Percentiles rank a stretch among this genome's conserved stretches.
Conservation (phyloP, 2,329 filamentous ascomycete genomes). For the Penicillium expansum region DNA sequence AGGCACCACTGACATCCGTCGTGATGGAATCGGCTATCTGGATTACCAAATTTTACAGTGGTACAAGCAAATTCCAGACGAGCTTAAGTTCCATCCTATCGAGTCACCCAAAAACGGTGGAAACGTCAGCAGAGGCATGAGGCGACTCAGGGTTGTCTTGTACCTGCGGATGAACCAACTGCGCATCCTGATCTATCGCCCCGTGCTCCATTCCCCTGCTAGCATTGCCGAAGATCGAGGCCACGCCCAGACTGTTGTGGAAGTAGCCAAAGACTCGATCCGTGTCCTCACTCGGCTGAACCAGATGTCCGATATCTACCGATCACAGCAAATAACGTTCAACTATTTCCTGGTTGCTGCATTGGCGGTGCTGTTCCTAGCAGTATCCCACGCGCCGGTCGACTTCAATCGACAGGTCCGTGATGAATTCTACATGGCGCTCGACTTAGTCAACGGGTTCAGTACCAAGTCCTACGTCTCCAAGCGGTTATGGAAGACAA, state of each 20-base stretch:
- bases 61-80: conserved; percentile 71
- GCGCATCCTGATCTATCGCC: conserved; percentile 83
- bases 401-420: conserved; percentile 60
- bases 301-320: conserved; percentile 62
- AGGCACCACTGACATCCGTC: conserved; percentile 62
- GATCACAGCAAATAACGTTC: conserved; percentile 62
- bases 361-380: conserved; percentile 62
- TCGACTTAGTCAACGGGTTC: conserved; percentile 62
- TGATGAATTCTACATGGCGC: conserved; percentile 66
- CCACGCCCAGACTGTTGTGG: conserved; percentile 68
- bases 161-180: conserved; percentile 88
- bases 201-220: conserved; percentile 77
- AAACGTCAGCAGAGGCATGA: conserved; percentile 62
- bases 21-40: conserved; percentile 73
- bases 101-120: conserved; percentile 48
- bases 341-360: conserved; percentile 66
- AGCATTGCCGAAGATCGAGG: conserved; percentile 74
- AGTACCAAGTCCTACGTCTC: conserved; percentile 61
- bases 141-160: conserved; percentile 76
- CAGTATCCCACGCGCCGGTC: conserved; percentile 61
- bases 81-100: conserved; percentile 61
- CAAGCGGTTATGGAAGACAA: conserved; percentile 63
- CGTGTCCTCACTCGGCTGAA: conserved; percentile 60
- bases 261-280: conserved; percentile 65
- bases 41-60: conserved; percentile 83